Conservation (phyloP, 2,329 filamentous ascomycete genomes). For the Penicillium sclerotigenum region DNA sequence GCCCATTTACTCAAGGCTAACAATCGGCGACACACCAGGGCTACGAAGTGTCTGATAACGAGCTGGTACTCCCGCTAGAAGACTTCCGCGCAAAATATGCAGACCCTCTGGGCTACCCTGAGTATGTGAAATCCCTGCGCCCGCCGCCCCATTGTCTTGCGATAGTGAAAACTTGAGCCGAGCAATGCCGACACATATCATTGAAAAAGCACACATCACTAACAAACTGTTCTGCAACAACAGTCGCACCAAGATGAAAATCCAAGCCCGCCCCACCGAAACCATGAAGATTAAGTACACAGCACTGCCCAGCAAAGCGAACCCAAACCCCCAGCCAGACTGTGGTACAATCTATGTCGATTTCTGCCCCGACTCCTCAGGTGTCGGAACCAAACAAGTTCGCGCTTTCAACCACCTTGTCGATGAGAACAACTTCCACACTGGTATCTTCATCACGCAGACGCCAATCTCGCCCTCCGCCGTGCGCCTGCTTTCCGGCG, state of each 20-base stretch:
- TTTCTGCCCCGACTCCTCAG: slow-evolving; percentile 72
- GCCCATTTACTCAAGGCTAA: slow-evolving; percentile 20
- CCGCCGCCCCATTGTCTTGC: neutral
- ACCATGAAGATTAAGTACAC: slow-evolving; percentile 84
- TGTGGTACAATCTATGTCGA: slow-evolving; percentile 91
- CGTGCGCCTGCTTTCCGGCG: slow-evolving; percentile 77
- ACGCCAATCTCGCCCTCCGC: slow-evolving; percentile 80
- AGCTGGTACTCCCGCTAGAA: slow-evolving; percentile 82
- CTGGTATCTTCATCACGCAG: slow-evolving; percentile 84
- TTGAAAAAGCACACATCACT: slow-evolving; percentile 3
- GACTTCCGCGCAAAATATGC: slow-evolving; percentile 72
- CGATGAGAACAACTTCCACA: slow-evolving; percentile 75
- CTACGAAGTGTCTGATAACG: slow-evolving; percentile 86
- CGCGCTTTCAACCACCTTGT: slow-evolving; percentile 84
- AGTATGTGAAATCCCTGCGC: slow-evolving; percentile 56
- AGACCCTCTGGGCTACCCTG: slow-evolving; percentile 68
- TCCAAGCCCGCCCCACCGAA: slow-evolving; percentile 79
- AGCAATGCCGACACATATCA: neutral
- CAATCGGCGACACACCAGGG: slow-evolving; percentile 56
- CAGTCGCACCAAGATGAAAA: slow-evolving; percentile 79
- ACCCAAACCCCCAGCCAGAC: slow-evolving; percentile 68
- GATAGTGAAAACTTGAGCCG: slow-evolving; percentile 10
- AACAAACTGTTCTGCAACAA: slow-evolving; percentile 6
- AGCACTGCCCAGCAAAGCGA: slow-evolving; percentile 63
- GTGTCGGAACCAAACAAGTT: slow-evolving; percentile 86